These are phyloP conservation scores for Phenoliferia sp. DNA, from an alignment of 1,284 basidiomycete species.

Conservation along the genomic window DNA sequence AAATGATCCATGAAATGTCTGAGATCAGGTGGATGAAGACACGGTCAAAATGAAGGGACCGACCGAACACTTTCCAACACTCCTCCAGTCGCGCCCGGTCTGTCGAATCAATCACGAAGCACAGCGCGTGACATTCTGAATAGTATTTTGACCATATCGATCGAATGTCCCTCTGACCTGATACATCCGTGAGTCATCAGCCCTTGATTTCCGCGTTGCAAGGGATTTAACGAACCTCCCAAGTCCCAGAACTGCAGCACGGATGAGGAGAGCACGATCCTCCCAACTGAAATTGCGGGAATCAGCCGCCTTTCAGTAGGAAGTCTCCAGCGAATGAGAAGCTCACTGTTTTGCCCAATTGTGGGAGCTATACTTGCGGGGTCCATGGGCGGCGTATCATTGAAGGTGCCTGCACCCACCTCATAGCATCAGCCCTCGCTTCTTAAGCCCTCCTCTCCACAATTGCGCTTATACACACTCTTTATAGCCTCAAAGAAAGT, in stretches of 20 bases:
- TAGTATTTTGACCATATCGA: slow-evolving; percentile 91
- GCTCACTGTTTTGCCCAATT: slow-evolving; percentile 86
- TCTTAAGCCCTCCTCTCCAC: not conserved
- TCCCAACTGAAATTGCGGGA: slow-evolving; percentile 60
- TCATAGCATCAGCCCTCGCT: not conserved
- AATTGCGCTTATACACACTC: slow-evolving; percentile 1
- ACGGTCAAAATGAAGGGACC: not conserved
- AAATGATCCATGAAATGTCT: too few relatives aligned
- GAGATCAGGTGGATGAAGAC: not conserved
- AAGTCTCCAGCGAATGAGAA: not conserved
- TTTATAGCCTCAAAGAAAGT: slow-evolving; percentile 22
- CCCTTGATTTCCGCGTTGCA: not conserved
- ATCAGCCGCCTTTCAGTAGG: not conserved
- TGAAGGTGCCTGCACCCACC: slow-evolving; percentile 63
- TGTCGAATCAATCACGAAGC: slow-evolving; percentile 82
- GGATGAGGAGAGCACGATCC: slow-evolving; percentile 81
- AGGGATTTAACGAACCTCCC: slow-evolving; percentile 49
- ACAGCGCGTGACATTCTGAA: slow-evolving; percentile 88
- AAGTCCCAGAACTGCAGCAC: slow-evolving; percentile 92
- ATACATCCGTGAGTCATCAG: not conserved
- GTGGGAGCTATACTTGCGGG: slow-evolving; percentile 89
- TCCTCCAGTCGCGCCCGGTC: slow-evolving; percentile 79
- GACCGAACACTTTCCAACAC: slow-evolving; percentile 92
- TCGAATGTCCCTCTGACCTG: slow-evolving; percentile 75
- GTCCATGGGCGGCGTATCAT: slow-evolving; percentile 70